Evolutionary conservation across 108 stramenopile genomes (phyloP).

Genomic region (Nitzschia sp.): DNA sequence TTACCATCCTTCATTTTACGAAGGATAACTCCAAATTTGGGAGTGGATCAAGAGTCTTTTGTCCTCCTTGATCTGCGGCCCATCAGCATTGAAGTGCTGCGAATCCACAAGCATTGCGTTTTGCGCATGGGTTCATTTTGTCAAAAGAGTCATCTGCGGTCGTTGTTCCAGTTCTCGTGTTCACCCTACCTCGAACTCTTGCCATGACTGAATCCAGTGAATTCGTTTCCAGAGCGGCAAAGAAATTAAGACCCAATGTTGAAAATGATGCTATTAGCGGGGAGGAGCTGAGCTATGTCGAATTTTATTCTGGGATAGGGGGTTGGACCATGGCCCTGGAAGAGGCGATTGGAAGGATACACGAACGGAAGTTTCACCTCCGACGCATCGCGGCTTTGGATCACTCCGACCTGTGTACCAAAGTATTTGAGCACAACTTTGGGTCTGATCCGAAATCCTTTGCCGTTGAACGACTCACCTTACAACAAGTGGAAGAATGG

Average conservation of each 20-base stretch:
- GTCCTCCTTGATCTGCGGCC: too few relatives aligned
- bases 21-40: too few relatives aligned
- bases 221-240: too few relatives aligned
- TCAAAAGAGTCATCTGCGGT: too few relatives aligned
- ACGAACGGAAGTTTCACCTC: slow-evolving; percentile 6
- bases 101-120: too few relatives aligned
- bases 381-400: slow-evolving; percentile 68
- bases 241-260: not conserved
- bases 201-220: too few relatives aligned
- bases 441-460: slow-evolving; percentile 14
- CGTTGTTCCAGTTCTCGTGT: too few relatives aligned
- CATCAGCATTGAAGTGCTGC: too few relatives aligned
- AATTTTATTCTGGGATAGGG: slow-evolving; percentile 94
- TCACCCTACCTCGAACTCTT: too few relatives aligned
- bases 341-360: slow-evolving; percentile 31
- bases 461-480: slow-evolving; percentile 61
- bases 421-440: slow-evolving; percentile 71
- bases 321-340: slow-evolving; percentile 85
- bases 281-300: slow-evolving; percentile 47
- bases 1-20: too few relatives aligned
- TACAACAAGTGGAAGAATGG: slow-evolving; percentile 45
- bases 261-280: not conserved
- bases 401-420: slow-evolving; percentile 73
- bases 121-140: too few relatives aligned
- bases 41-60: too few relatives aligned